Evolutionary conservation across 495 filamentous ascomycete species (phyloP).

Genomic region (Lichenothelia convexa): DNA sequence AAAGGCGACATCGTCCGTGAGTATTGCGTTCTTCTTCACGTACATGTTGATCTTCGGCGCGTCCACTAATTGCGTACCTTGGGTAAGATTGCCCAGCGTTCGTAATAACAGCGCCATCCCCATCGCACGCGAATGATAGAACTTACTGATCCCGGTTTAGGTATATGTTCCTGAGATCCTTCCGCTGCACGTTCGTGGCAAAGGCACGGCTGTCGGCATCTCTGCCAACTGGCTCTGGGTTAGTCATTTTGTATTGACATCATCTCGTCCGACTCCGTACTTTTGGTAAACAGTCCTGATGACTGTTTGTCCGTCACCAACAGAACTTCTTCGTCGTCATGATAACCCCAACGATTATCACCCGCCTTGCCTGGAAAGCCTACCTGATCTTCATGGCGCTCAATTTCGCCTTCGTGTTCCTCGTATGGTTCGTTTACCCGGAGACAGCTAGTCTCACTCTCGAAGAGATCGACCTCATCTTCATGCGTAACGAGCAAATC

Average conservation of each 20-base stretch:
- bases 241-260: neutral
- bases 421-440: constrained; percentile 26
- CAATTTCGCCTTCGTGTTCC: constrained; percentile 22
- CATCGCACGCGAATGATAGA: too few relatives aligned
- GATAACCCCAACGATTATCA: constrained; percentile 17
- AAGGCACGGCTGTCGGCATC: constrained; percentile 26
- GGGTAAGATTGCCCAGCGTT: too few relatives aligned
- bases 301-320: neutral
- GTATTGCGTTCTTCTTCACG: constrained; percentile 30
- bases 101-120: too few relatives aligned
- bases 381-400: constrained; percentile 16
- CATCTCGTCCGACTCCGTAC: too few relatives aligned
- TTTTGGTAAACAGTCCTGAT: neutral
- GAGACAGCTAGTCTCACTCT: constrained; percentile 20
- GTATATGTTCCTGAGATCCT: constrained; percentile 28
- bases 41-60: constrained; percentile 33
- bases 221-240: constrained; percentile 28
- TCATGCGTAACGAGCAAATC: too few relatives aligned
- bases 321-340: constrained; percentile 17
- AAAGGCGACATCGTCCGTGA: constrained; percentile 23
- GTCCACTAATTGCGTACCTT: constrained; percentile 29
- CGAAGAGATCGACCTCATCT: constrained; percentile 20
- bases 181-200: constrained; percentile 24
- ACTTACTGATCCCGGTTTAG: too few relatives aligned
- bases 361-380: constrained; percentile 10